Percentiles rank a stretch among this genome's conserved stretches.
Evolutionary conservation across 164 flowering plant species (phyloP).

Genomic region (Piper betle): DNA sequence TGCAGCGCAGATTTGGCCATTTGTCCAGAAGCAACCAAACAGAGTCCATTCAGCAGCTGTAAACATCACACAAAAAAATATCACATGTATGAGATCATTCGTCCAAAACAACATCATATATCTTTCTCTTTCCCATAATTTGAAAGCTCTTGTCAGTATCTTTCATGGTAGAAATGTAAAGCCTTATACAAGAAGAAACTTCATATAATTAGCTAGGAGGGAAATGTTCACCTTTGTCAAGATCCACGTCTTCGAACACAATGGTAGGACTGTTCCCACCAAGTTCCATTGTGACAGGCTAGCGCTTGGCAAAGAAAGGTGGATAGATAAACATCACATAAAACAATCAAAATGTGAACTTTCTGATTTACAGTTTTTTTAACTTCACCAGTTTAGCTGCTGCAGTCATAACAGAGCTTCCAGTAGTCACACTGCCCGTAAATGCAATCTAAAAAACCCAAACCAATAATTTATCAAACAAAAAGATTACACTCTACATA

Average conservation of each 20-base stretch:
- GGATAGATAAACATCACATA: not conserved
- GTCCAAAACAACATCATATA: too few relatives aligned
- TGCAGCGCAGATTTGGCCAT: conserved; percentile 98
- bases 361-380: not conserved
- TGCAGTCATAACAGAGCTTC: conserved; percentile 77
- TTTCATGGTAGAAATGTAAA: too few relatives aligned
- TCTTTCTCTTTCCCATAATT: too few relatives aligned
- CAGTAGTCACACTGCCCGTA: conserved; percentile 88
- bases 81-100: not conserved
- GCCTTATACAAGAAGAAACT: too few relatives aligned
- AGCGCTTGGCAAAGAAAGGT: conserved; percentile 5
- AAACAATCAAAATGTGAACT: not conserved
- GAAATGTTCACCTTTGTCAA: too few relatives aligned
- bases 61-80: not conserved
- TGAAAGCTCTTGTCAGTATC: too few relatives aligned
- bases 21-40: conserved; percentile 98
- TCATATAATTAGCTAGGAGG: too few relatives aligned
- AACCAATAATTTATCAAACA: not conserved
- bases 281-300: conserved; percentile 96
- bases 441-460: conserved; percentile 61
- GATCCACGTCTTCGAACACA: conserved; percentile 83
- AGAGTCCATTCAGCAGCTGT: conserved; percentile 94
- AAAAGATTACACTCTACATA: not conserved
- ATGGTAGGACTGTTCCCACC: conserved; percentile 98
- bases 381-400: conserved; percentile 90